phyloP scores from a whole-genome alignment of 148 eudicot species.

The Drosera capensis region DNA sequence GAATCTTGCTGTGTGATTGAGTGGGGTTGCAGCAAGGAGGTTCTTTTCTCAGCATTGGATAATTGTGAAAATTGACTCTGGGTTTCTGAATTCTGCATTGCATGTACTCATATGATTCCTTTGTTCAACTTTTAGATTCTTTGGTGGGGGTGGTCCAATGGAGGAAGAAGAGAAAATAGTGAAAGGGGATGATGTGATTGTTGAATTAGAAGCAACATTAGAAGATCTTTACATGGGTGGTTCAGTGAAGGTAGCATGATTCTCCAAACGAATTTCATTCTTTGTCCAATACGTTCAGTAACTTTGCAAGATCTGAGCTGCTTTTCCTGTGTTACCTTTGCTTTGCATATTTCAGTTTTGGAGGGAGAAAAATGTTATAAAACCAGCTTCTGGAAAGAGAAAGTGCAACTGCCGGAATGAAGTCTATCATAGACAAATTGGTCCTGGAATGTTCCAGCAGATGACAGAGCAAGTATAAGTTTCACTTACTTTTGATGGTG shows the following conservation, averaged over 20 bases:
- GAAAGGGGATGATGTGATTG: constrained; percentile 95
- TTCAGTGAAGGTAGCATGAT: constrained; percentile 52
- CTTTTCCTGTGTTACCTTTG: not conserved
- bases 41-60: too few species aligned
- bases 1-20: too few species aligned
- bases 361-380: constrained; percentile 79
- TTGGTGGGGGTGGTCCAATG: constrained; percentile 58
- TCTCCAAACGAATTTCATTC: too few species aligned
- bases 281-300: too few species aligned
- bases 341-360: constrained; percentile 42
- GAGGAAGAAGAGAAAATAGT: constrained; percentile 82
- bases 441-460: constrained; percentile 99
- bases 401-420: constrained; percentile 92
- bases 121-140: constrained; percentile 55
- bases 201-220: constrained; percentile 85
- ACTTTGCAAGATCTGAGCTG: too few species aligned
- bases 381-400: constrained; percentile 83
- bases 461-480: constrained; percentile 69
- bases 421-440: constrained; percentile 93
- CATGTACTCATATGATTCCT: too few species aligned
- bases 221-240: constrained; percentile 98
- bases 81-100: too few species aligned
- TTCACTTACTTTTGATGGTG: not conserved
- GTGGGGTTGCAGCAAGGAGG: too few species aligned
- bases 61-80: too few species aligned